Conservation (phyloP, 176 grass and related monocot species). For the Hyparrhenia diplandra region DNA sequence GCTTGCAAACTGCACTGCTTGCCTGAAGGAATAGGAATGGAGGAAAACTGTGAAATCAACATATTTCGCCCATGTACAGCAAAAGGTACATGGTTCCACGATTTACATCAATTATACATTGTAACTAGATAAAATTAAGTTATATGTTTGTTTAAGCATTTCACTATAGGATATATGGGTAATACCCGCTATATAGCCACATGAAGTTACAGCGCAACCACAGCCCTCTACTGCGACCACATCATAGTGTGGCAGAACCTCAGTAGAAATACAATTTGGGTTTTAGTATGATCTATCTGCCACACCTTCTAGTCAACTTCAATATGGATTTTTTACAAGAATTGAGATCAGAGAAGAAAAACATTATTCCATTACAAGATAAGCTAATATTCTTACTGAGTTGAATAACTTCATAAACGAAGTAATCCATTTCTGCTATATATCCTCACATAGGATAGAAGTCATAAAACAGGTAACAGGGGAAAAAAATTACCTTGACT, state of each 20-base stretch:
- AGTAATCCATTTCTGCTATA: not conserved
- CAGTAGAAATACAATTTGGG: slow-evolving; percentile 7
- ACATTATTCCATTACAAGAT: not conserved
- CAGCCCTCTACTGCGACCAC: not conserved
- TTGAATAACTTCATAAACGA: not conserved
- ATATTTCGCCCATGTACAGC: not conserved
- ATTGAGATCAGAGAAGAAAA: not conserved
- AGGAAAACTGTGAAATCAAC: not conserved
- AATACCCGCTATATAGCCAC: not conserved
- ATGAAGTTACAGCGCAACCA: not conserved
- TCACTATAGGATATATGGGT: not conserved
- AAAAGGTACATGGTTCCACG: not conserved
- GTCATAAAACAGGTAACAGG: slow-evolving; percentile 3
- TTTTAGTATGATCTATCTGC: not conserved
- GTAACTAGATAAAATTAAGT: not conserved
- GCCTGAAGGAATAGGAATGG: slow-evolving; percentile 50
- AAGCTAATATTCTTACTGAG: slow-evolving; percentile 7
- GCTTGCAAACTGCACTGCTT: slow-evolving; percentile 61
- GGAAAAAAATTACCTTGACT: slow-evolving; percentile 72
- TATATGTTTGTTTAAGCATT: not conserved
- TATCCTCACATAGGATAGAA: slow-evolving; percentile 9
- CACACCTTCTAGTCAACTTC: slow-evolving; percentile 7
- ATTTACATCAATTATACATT: not conserved
- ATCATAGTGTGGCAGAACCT: not conserved
- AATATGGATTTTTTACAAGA: not conserved